Base-by-base conservation (phyloP, 352 stramenopile species). In the Globisporangium perplexum region DNA sequence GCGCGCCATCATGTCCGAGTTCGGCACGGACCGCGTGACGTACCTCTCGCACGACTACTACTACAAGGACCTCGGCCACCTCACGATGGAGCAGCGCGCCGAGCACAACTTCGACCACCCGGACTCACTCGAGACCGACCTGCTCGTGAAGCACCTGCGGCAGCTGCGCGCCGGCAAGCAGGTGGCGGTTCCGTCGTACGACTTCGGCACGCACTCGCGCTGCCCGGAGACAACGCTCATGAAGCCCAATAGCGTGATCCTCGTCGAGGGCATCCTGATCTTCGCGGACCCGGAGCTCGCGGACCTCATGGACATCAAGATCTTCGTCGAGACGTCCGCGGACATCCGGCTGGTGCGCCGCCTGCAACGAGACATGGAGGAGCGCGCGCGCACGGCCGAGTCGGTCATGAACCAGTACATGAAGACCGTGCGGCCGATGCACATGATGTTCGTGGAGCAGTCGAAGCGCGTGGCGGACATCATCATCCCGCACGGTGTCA, bases 31-130 rank as follows among this genome's bases (percentile, higher is more conserved):
- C 26, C 92, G 93, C 66, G 95, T 98, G 42, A 90, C 86, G 47
- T 97, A 97, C 63, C 86, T 99, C 44, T 97, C 83, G 53, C 90
- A 98, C 71, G 96, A 98, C 77, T 97, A 89, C 76, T 99, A 99
- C 71, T 99, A 99, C 83, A 96, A 94, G 63, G 90, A 98, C 60
- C 65, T 97, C 22, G 62, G 67, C 30, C 85, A 98, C 62, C 68
- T 96, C 23, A 83, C 85, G 8, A 74, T 96, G 59, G 86, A 90
- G 42, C 79, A 97, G 66, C 86, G 93, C 33, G 77, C 79, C 38
- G 78, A 92, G 57, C 88, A 91, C 56, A 99, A 99, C 74, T 98
- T 98, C 68, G 96, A 99, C 74, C 94, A 98, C 73, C 96, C 96
- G n/a, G 87, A 98, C 65, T 86, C 90, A 54, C 79, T 99, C 45